phyloP scores from a whole-genome alignment of 371 early-diverging fungal genomes.

The Mortierella sp. region DNA sequence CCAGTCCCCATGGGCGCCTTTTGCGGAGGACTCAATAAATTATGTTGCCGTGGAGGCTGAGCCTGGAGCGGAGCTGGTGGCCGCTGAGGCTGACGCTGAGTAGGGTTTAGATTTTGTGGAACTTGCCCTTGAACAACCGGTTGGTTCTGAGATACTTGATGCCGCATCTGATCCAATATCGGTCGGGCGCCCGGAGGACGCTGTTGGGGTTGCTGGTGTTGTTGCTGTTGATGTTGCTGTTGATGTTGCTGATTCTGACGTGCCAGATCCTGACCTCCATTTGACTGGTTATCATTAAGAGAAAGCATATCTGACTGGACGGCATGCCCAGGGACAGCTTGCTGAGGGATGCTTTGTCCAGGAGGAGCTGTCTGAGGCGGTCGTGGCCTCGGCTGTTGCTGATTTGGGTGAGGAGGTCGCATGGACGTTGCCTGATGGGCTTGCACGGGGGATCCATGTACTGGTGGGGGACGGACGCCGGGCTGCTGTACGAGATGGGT shows the following conservation, averaged over 20 bases:
- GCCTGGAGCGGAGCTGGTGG: conserved; percentile 26
- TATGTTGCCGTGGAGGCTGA: conserved; percentile 23
- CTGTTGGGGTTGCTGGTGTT: conserved; percentile 25
- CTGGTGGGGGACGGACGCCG: conserved; percentile 29
- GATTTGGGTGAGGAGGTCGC: conserved; percentile 32
- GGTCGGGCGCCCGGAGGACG: conserved; percentile 46
- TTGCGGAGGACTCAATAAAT: conserved; percentile 20
- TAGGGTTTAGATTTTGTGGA: conserved; percentile 30
- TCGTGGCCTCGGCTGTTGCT: conserved; percentile 40
- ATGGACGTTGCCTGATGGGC: conserved; percentile 24
- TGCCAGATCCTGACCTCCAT: conserved; percentile 4
- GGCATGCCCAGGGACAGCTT: conserved; percentile 10
- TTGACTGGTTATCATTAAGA: background rate
- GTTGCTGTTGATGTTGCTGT: conserved; percentile 19
- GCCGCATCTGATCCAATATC: conserved; percentile 44
- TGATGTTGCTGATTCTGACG: conserved; percentile 12
- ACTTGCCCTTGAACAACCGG: background rate
- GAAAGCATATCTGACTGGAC: conserved; percentile 34
- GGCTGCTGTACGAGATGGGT: conserved; percentile 30
- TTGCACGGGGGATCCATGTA: conserved; percentile 36
- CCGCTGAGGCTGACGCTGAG: conserved; percentile 41
- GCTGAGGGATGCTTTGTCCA: conserved; percentile 29
- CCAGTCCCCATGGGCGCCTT: background rate
- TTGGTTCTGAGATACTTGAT: conserved; percentile 24
- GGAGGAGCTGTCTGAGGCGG: conserved; percentile 37